Conservation (phyloP, 345 rosid genomes). For the Rubroshorea leprosula region DNA sequence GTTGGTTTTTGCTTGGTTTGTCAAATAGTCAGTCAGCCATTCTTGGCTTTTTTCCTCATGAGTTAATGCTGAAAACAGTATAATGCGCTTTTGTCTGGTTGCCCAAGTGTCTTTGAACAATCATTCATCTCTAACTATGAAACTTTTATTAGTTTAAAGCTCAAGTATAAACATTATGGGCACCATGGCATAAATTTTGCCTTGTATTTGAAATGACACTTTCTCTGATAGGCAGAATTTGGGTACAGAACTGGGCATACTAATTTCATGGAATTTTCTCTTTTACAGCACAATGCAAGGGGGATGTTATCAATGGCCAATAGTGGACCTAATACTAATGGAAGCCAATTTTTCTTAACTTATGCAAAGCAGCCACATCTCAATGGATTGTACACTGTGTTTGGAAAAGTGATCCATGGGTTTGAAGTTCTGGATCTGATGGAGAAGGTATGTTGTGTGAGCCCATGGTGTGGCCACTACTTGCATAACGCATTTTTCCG, state of each 20-base stretch:
- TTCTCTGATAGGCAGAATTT: neutral
- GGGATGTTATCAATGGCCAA: slow-evolving; percentile 93
- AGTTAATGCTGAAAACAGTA: too few relatives aligned
- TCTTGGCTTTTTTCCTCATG: too few relatives aligned
- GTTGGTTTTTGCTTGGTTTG: too few relatives aligned
- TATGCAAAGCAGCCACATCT: slow-evolving; percentile 97
- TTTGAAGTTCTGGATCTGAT: slow-evolving; percentile 96
- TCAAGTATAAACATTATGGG: neutral
- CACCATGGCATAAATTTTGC: neutral
- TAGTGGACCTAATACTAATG: slow-evolving; percentile 95
- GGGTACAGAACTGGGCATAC: neutral
- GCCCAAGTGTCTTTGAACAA: too few relatives aligned
- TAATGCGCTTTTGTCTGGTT: too few relatives aligned
- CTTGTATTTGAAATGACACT: neutral
- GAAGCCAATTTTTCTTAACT: slow-evolving; percentile 85
- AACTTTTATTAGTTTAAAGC: neutral
- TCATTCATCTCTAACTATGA: too few relatives aligned
- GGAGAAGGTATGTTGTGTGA: slow-evolving; percentile 68
- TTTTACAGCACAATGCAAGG: slow-evolving; percentile 84
- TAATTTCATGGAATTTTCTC: neutral
- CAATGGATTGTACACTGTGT: slow-evolving; percentile 85
- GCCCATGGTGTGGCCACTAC: neutral
- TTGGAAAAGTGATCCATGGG: slow-evolving; percentile 96
- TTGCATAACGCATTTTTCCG: neutral
- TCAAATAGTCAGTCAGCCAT: neutral